Conservation (phyloP, 106 monocot species). For the Dioscorea alata region DNA sequence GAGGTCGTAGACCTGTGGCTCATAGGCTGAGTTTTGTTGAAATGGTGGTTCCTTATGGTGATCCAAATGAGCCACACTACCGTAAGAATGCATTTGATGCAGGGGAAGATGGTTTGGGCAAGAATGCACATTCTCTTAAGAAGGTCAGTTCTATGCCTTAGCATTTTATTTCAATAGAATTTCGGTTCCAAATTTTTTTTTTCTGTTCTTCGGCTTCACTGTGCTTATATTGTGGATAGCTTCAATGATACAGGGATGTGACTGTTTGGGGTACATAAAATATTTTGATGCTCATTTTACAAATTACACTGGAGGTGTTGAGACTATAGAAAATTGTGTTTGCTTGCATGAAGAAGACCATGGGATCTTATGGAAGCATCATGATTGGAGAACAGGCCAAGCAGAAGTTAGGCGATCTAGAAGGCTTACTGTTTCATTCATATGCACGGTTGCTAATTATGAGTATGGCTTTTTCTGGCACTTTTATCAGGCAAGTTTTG, state of each 20-base stretch:
- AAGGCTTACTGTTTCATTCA: conserved; percentile 94
- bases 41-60: conserved; percentile 99
- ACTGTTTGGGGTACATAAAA: conserved; percentile 91
- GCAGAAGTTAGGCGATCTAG: conserved; percentile 95
- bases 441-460: conserved; percentile 97
- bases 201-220: too few relatives aligned
- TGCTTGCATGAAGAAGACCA: conserved; percentile 98
- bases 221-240: background rate
- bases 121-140: conserved; percentile 96
- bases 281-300: conserved; percentile 99
- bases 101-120: conserved; percentile 94
- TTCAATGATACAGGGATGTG: conserved; percentile 61
- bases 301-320: conserved; percentile 90
- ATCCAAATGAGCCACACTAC: conserved; percentile 97
- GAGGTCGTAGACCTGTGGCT: conserved; percentile 85
- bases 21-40: conserved; percentile 95
- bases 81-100: conserved; percentile 99
- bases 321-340: conserved; percentile 99
- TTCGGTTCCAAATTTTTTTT: too few relatives aligned
- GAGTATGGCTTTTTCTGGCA: conserved; percentile 99
- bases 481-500: conserved; percentile 76
- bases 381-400: conserved; percentile 97
- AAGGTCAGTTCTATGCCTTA: conserved; percentile 30
- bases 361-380: conserved; percentile 98
- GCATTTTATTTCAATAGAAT: too few relatives aligned